phyloP scores from a whole-genome alignment of 129 eudicot genomes.

The Flaveria robusta region DNA sequence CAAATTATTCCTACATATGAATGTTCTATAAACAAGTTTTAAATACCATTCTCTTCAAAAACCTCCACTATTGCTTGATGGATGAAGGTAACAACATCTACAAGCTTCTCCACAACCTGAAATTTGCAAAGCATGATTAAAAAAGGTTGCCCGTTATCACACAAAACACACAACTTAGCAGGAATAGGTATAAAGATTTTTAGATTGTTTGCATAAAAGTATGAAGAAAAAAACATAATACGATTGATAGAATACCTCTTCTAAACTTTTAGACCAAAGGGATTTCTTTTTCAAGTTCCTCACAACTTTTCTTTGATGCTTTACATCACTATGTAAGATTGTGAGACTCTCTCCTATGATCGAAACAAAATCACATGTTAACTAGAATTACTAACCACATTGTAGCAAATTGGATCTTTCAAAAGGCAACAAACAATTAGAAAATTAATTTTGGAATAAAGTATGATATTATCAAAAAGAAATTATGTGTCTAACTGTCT shows the following conservation, averaged over 20 bases:
- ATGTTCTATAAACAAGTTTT: not conserved
- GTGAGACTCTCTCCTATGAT: conserved; percentile 67
- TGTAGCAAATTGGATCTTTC: not conserved
- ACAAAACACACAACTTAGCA: not conserved
- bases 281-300: conserved; percentile 88
- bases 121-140: conserved; percentile 3
- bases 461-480: not conserved
- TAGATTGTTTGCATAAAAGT: not conserved
- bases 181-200: not conserved
- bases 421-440: not conserved
- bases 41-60: conserved; percentile 74
- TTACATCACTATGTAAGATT: conserved; percentile 75
- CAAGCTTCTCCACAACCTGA: conserved; percentile 89
- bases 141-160: not conserved
- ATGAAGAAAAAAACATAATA: not conserved
- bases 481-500: conserved; percentile 41
- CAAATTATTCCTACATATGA: not conserved
- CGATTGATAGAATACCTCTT: conserved; percentile 53
- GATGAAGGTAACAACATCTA: conserved; percentile 76
- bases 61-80: conserved; percentile 79
- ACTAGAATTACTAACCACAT: conserved; percentile 14
- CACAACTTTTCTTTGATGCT: conserved; percentile 75
- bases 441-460: not conserved
- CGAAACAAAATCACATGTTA: conserved; percentile 19
- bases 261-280: conserved; percentile 89